These are phyloP conservation scores for Phytophthora cryptogea DNA, from an alignment of 352 stramenopile species.

Conservation along the genomic window DNA sequence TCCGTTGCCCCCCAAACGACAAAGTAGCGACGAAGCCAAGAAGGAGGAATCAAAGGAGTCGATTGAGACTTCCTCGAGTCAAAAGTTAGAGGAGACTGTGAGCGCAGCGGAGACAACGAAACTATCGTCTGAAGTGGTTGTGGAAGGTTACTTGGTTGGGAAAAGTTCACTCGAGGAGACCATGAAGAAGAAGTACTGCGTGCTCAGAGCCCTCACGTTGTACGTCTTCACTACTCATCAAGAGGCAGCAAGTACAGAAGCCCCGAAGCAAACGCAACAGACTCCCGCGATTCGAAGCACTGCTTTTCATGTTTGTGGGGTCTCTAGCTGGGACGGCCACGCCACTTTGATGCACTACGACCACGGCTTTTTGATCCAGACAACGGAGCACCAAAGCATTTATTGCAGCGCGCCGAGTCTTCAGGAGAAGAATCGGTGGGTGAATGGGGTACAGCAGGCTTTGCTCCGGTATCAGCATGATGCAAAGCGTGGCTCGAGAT, in stretches of 20 bases:
- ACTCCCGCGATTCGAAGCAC: constrained; percentile 1
- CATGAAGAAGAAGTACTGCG: constrained; percentile 74
- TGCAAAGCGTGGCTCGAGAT: constrained; percentile 19
- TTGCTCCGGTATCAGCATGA: constrained; percentile 36
- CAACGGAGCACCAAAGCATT: constrained; percentile 50
- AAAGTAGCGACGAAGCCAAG: constrained; percentile 12
- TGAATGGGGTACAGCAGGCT: constrained; percentile 57
- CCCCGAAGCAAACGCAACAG: background rate
- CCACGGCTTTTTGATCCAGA: constrained; percentile 75
- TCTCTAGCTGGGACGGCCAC: constrained; percentile 72
- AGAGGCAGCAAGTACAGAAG: constrained; percentile 18
- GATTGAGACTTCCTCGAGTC: background rate
- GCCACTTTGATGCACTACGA: constrained; percentile 68
- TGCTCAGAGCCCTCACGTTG: constrained; percentile 47
- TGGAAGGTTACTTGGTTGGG: constrained; percentile 65
- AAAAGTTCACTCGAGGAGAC: constrained; percentile 38
- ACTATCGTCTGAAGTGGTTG: constrained; percentile 24
- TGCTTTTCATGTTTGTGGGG: constrained; percentile 39
- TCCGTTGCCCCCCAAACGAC: constrained; percentile 23
- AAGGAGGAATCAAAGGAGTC: constrained; percentile 5
- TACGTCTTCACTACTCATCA: constrained; percentile 52
- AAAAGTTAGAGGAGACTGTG: background rate
- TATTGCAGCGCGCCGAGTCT: constrained; percentile 68
- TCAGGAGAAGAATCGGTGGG: constrained; percentile 70
- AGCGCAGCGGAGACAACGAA: background rate